A percentile compares a stretch with the other conserved stretches of the same genome.
phyloP scores from a whole-genome alignment of 2,329 filamentous ascomycete species.

The Aspergillus candidus region DNA sequence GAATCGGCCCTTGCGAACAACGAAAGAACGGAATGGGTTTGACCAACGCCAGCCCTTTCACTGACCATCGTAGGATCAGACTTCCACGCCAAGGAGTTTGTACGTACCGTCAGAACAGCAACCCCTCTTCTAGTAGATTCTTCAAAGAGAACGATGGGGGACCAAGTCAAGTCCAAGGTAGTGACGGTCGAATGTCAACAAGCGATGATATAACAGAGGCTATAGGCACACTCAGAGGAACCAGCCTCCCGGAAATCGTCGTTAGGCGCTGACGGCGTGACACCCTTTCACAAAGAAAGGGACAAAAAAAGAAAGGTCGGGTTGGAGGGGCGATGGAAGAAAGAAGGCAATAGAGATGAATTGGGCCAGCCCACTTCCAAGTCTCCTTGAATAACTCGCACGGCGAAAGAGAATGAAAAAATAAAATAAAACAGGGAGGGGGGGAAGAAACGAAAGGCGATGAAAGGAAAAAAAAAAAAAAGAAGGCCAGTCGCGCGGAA shows the following conservation, averaged over 20 bases:
- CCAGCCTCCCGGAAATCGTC: slow-evolving; percentile 29
- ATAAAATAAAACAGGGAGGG: slow-evolving; percentile 15
- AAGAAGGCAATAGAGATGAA: slow-evolving; percentile 28
- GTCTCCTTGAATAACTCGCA: slow-evolving; percentile 28
- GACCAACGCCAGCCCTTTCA: no score
- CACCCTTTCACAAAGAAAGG: slow-evolving; percentile 18
- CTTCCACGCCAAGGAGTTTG: no score
- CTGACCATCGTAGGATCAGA: no score
- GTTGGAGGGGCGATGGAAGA: slow-evolving; percentile 4
- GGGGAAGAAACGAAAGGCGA: slow-evolving; percentile 11
- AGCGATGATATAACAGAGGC: slow-evolving; percentile 13
- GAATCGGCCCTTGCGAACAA: neutral
- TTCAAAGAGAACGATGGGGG: slow-evolving; percentile 1
- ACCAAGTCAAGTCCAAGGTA: slow-evolving; percentile 6
- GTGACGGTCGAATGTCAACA: slow-evolving; percentile 9
- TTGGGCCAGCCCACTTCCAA: slow-evolving; percentile 32
- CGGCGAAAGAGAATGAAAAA: slow-evolving; percentile 26
- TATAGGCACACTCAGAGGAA: slow-evolving; percentile 27
- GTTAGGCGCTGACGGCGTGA: slow-evolving; percentile 18
- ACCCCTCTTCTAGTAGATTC: no score
- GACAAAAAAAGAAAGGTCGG: slow-evolving; percentile 4
- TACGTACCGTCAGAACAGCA: no score
- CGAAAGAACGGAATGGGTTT: no score
- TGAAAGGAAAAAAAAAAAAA: slow-evolving; percentile 13
- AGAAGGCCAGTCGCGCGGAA: slow-evolving; percentile 10